Base-by-base conservation (phyloP, 768 basidiomycete genomes). In the Kwoniella sp. region DNA sequence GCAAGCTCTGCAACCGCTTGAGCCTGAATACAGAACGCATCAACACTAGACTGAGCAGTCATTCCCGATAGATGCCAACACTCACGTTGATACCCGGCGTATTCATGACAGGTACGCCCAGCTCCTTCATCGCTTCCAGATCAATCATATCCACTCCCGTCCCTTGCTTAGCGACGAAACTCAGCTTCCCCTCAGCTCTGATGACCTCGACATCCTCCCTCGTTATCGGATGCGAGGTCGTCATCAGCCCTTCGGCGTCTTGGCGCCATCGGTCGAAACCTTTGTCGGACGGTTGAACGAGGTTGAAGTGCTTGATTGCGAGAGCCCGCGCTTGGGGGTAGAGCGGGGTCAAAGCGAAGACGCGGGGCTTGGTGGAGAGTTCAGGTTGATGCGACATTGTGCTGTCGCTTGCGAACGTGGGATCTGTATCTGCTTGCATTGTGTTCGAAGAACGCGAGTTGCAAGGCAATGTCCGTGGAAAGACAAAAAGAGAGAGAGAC, bases 1-100 rank as follows among this genome's bases (percentile, higher is more conserved):
- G 68, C 66, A 9, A 79, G 68, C 60, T 79, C 72, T 1, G 69
- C 73, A 8, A 75, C 73, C 3, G 69, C 69, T 8, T 52, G 41
- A 4, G 66, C 62, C 69, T 74, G 62, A n/a, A n/a, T n/a, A n/a
- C n/a, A n/a, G n/a, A n/a, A n/a, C n/a, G n/a, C n/a, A n/a, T n/a
- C n/a, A n/a, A n/a, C n/a, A n/a, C n/a, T n/a, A n/a, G n/a, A n/a
- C n/a, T n/a, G n/a, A n/a, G n/a, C n/a, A n/a, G n/a, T n/a, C n/a
- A n/a, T 20, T 20, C 17, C n/a, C 9, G 31, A 31, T 45, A 60
- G 47, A 47, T 28, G 25, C 30, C 12, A 55, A 15, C 26, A 30
- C 69, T 71, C 66, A 71, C 70, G 25, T 71, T 71, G 29, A 71
- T 53, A 5, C 70, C 70, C 4, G 70, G 70, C 13, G 66, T 68